phyloP scores from a whole-genome alignment of 192 early-diverging fungal species.

The Mortierella alpina region DNA sequence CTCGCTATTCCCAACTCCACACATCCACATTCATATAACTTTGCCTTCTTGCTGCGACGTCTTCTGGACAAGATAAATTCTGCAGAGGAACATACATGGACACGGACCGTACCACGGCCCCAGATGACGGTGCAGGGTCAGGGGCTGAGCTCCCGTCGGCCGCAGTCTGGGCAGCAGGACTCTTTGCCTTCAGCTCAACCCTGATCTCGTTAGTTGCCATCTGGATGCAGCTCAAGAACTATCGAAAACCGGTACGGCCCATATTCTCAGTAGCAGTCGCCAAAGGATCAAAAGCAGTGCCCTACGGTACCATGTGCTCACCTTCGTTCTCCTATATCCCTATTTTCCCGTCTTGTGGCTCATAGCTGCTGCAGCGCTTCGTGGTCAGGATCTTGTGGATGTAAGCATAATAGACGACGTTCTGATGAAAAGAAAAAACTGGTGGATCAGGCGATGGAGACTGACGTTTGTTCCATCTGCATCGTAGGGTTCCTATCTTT shows the following conservation, averaged over 20 bases:
- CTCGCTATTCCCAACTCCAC: too few relatives aligned
- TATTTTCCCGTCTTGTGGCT: not conserved
- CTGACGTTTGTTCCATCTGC: not conserved
- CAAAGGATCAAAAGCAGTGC: too few relatives aligned
- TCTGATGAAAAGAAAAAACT: not conserved
- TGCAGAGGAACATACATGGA: not conserved
- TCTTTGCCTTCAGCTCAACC: slow-evolving; percentile 62
- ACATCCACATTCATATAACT: not conserved
- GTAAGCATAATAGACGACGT: slow-evolving; percentile 9
- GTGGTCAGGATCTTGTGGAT: slow-evolving; percentile 44
- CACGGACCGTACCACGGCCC: slow-evolving; percentile 18
- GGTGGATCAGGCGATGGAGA: too few relatives aligned
- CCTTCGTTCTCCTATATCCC: slow-evolving; percentile 1
- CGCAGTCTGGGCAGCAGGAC: slow-evolving; percentile 56
- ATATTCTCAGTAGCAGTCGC: too few relatives aligned
- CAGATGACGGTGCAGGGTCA: slow-evolving; percentile 55
- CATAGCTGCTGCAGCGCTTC: slow-evolving; percentile 38
- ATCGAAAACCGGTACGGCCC: slow-evolving; percentile 64
- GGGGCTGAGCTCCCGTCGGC: slow-evolving; percentile 55
- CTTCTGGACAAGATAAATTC: not conserved
- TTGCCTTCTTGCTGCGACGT: not conserved
- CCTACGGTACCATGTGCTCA: not conserved
- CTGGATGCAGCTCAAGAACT: slow-evolving; percentile 70
- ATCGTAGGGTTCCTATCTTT: slow-evolving; percentile 52
- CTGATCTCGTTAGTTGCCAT: slow-evolving; percentile 61